These are phyloP conservation scores for Coleophoma cylindrospora DNA, from an alignment of 2,329 filamentous ascomycete species.

Conservation along the genomic window DNA sequence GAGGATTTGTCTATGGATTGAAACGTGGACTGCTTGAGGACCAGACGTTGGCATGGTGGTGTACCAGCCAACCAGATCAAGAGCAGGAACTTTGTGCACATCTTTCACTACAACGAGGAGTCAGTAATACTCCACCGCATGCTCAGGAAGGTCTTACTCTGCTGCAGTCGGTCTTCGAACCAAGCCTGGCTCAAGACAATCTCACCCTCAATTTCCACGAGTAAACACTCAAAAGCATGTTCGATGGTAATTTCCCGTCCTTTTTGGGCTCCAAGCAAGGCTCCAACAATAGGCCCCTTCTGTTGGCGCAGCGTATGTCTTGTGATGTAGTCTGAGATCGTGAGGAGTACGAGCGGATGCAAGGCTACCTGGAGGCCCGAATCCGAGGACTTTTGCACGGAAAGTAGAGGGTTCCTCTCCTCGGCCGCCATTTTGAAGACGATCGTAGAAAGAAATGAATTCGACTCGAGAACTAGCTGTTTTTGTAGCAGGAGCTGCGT, in stretches of 20 bases:
- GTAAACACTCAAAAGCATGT: constrained; percentile 81
- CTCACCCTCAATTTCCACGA: constrained; percentile 43
- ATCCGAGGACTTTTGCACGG: constrained; percentile 55
- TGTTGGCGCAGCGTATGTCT: constrained; percentile 77
- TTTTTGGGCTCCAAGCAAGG: constrained; percentile 86
- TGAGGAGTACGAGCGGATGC: constrained; percentile 91
- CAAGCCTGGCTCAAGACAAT: constrained; percentile 62
- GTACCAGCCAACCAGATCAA: constrained; percentile 92
- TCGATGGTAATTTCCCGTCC: constrained; percentile 88
- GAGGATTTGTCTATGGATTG: constrained; percentile 75
- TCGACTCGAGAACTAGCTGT: constrained; percentile 1
- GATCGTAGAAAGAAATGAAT: not conserved
- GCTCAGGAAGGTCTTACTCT: constrained; percentile 56
- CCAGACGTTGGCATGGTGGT: constrained; percentile 70
- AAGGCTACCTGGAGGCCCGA: constrained; percentile 75
- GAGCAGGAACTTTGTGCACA: constrained; percentile 77
- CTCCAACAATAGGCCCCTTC: constrained; percentile 73
- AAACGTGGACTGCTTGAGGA: constrained; percentile 61
- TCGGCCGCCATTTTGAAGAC: constrained; percentile 40
- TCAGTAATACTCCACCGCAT: not conserved
- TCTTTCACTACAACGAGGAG: constrained; percentile 62
- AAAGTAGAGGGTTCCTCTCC: constrained; percentile 52
- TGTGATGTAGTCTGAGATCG: constrained; percentile 94
- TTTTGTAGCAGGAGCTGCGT: not conserved
- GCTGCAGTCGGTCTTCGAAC: constrained; percentile 75